phyloP scores from a whole-genome alignment of 2,329 filamentous ascomycete species.

The Aspergillus sp. region DNA sequence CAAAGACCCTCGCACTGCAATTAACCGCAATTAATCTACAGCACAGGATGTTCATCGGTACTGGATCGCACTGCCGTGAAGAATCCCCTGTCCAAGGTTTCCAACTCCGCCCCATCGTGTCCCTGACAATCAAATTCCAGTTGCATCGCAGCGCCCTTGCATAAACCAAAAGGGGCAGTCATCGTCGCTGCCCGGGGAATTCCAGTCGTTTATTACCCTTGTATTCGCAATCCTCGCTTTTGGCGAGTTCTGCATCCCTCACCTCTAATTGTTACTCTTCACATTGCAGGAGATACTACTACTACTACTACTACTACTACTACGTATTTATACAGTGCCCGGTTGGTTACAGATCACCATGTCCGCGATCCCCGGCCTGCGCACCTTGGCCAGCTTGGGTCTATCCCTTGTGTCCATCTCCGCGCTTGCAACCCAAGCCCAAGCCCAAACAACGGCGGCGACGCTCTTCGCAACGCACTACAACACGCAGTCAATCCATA shows the following conservation, averaged over 20 bases:
- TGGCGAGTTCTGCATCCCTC: neutral
- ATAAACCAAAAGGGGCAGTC: neutral
- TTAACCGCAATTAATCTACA: no score
- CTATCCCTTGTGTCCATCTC: neutral
- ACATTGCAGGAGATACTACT: neutral
- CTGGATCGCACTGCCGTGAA: no score
- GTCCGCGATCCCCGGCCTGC: no score
- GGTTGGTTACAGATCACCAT: no score
- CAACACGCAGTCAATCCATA: conserved; percentile 32
- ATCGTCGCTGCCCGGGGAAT: neutral
- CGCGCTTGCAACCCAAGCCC: neutral
- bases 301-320: neutral
- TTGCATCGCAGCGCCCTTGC: neutral
- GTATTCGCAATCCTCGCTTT: neutral
- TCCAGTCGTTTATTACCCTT: neutral
- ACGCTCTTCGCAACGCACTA: conserved; percentile 43
- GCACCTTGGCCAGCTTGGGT: neutral
- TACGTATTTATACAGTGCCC: no score
- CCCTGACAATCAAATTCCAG: neutral
- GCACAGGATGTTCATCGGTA: no score
- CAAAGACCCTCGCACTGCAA: no score
- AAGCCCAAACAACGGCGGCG: conserved; percentile 4
- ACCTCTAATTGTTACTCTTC: no score
- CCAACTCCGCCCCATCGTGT: neutral
- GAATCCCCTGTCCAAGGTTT: no score